Base-by-base conservation (phyloP, 805 yeast species). In the Candida cerambycidarum region DNA sequence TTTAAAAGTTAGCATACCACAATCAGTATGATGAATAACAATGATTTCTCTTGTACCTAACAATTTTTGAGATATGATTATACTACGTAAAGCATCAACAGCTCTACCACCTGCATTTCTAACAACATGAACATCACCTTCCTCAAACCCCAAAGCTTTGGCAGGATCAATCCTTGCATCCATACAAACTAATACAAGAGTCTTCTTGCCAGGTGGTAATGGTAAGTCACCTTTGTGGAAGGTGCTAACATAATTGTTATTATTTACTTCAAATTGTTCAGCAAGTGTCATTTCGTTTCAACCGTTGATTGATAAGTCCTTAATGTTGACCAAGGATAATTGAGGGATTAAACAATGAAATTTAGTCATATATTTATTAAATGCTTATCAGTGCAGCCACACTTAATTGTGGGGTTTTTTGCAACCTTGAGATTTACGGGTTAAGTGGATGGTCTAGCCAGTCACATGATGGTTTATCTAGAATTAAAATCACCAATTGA, bases 31-130 rank as follows among this genome's bases (percentile, higher is more conserved):
- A 49, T 67, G 73, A 39, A 65, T 41, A 38, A 69, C 57, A 14
- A 69, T 62, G 18, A 67, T 62, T 42, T 69, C 75, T 39, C 58
- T 53, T 2, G 75, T 69, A 2, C 71, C 71, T 38, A 69, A 54
- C 19, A 69, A 47, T 43, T 63, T 53, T 49, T 69, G 74, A 9
- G 73, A 67, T 38, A 69, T 69, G 14, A 69, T 62, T 16, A 69
- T 47, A 45, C 66, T 58, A 14, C 75, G 46, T 25, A 69, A 53
- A 3, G 71, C 71, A 44, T 69, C 74, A 19, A 59, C 44, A 1
- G 72, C 63, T 47, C 74, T 52, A 2, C 75, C 75, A 11, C 75
- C 75, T 11, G 75, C 75, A 46, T 69, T 69, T 48, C 74, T 56
- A 27, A 69, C 65, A 5, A 69, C 71, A 52, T 69, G 75, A 7